Conservation (phyloP, 75 land plant genomes). For the Pinus albicaulis region DNA sequence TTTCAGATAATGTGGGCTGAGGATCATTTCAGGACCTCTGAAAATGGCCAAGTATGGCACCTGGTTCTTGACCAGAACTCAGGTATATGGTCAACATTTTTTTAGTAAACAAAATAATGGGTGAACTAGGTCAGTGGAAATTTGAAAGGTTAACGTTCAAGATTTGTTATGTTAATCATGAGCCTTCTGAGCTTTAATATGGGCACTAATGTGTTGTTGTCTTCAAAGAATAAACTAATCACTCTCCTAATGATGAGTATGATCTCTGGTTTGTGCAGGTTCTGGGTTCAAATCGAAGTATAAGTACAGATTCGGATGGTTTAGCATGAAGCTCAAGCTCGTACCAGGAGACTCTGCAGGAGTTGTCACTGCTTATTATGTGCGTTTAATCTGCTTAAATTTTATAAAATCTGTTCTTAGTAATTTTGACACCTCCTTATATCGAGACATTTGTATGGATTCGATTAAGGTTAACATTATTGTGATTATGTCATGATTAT, state of each 20-base stretch:
- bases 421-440: too few relatives aligned
- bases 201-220: too few relatives aligned
- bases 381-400: constrained; percentile 13
- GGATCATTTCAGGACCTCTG: constrained; percentile 65
- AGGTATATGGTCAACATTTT: constrained; percentile 26
- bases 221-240: too few relatives aligned
- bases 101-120: too few relatives aligned
- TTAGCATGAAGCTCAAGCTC: constrained; percentile 85
- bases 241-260: neutral
- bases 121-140: too few relatives aligned
- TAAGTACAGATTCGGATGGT: constrained; percentile 73
- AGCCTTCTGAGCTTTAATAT: too few relatives aligned
- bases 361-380: constrained; percentile 78
- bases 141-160: too few relatives aligned
- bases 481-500: too few relatives aligned
- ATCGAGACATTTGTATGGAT: too few relatives aligned
- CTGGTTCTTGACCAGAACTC: constrained; percentile 63
- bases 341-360: constrained; percentile 87
- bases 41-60: constrained; percentile 64
- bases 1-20: constrained; percentile 61
- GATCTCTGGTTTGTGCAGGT: constrained; percentile 30
- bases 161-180: too few relatives aligned
- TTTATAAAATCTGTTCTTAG: too few relatives aligned
- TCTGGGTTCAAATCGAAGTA: constrained; percentile 73
- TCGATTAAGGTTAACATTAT: too few relatives aligned